These are phyloP conservation scores for Zasmidium cellare DNA, from an alignment of 2,329 filamentous ascomycete genomes.

Conservation along the genomic window DNA sequence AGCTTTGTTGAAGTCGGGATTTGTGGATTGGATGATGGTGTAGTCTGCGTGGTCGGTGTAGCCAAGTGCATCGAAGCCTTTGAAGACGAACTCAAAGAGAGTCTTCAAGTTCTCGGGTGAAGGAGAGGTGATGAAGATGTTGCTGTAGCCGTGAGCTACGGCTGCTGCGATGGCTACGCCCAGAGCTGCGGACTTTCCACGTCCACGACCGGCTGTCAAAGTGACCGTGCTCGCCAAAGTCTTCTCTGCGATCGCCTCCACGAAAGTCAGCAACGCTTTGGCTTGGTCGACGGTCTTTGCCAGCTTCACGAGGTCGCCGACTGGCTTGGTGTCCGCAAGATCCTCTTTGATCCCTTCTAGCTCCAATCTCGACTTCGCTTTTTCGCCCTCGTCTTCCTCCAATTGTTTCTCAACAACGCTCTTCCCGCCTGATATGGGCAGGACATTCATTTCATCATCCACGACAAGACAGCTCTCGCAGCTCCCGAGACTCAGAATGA, in stretches of 20 bases:
- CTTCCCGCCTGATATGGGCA: conserved; percentile 95
- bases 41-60: conserved; percentile 97
- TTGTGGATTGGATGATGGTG: conserved; percentile 96
- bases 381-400: conserved; percentile 72
- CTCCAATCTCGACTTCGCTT: conserved; percentile 69
- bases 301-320: conserved; percentile 79
- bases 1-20: conserved; percentile 98
- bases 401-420: conserved; percentile 80
- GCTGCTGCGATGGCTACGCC: conserved; percentile 93
- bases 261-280: conserved; percentile 93
- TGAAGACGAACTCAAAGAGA: conserved; percentile 96
- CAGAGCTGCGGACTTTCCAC: conserved; percentile 94
- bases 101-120: conserved; percentile 99
- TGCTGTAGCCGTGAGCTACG: conserved; percentile 94
- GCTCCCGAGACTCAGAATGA: conserved; percentile 91
- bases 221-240: conserved; percentile 91
- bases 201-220: conserved; percentile 87
- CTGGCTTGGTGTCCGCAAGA: conserved; percentile 78
- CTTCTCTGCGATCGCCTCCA: conserved; percentile 95
- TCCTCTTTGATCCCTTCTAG: conserved; percentile 85
- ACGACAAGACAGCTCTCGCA: conserved; percentile 94
- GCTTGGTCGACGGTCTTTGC: conserved; percentile 93
- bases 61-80: conserved; percentile 90
- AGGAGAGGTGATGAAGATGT: conserved; percentile 98
- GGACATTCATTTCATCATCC: conserved; percentile 94